Conservation (phyloP, 208 protist species). For the Crithidia bombi region DNA sequence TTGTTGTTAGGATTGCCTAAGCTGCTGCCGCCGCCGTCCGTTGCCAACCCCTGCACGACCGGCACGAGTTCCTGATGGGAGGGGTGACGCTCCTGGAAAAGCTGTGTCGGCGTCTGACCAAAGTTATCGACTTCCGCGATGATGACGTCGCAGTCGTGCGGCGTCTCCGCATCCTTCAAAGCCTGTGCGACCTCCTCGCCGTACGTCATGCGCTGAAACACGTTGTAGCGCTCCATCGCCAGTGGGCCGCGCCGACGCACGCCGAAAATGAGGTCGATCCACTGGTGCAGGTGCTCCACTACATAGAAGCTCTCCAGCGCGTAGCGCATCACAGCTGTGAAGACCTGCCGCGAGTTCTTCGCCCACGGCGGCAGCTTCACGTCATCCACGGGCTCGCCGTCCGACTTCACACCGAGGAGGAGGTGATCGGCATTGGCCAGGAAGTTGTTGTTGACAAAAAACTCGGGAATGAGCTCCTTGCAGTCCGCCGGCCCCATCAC, state of each 20-base stretch:
- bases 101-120: slow-evolving; percentile 95
- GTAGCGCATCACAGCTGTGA: slow-evolving; percentile 90
- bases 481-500: slow-evolving; percentile 89
- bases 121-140: slow-evolving; percentile 97
- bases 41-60: slow-evolving; percentile 21
- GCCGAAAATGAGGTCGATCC: slow-evolving; percentile 99
- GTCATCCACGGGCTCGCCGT: slow-evolving; percentile 82
- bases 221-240: slow-evolving; percentile 91
- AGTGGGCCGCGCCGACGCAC: slow-evolving; percentile 92
- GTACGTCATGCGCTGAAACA: slow-evolving; percentile 98
- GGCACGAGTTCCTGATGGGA: slow-evolving; percentile 71
- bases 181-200: slow-evolving; percentile 90
- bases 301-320: slow-evolving; percentile 95
- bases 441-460: slow-evolving; percentile 94
- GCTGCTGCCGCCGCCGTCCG: neutral
- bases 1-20: neutral
- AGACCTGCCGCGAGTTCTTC: slow-evolving; percentile 88
- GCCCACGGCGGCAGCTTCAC: slow-evolving; percentile 98
- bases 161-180: slow-evolving; percentile 81
- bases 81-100: slow-evolving; percentile 95
- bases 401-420: slow-evolving; percentile 85
- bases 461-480: slow-evolving; percentile 97
- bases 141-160: slow-evolving; percentile 85
- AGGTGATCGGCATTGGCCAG: slow-evolving; percentile 91
- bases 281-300: slow-evolving; percentile 92